Evolutionary conservation across 257 asterid species (phyloP).

Genomic region (Solanum medicagineum): DNA sequence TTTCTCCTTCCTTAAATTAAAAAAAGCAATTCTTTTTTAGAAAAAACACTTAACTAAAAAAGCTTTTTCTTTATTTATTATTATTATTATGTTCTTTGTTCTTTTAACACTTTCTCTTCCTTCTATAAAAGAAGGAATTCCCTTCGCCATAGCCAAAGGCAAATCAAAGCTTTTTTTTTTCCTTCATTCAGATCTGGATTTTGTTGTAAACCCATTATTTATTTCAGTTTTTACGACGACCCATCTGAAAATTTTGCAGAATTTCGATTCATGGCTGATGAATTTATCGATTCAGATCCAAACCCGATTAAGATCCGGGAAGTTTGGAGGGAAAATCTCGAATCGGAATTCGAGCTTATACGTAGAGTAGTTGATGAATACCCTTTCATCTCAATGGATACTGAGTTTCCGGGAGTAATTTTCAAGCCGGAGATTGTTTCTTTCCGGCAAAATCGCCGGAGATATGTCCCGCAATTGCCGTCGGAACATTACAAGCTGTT

Average conservation of each 20-base stretch:
- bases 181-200: not conserved
- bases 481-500: constrained; percentile 41
- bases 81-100: not conserved
- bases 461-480: constrained; percentile 17
- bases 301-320: constrained; percentile 26
- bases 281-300: not conserved
- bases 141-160: not conserved
- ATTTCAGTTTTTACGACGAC: not conserved
- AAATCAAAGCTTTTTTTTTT: not conserved
- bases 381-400: constrained; percentile 38
- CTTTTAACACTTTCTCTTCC: not conserved
- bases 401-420: constrained; percentile 63
- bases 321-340: constrained; percentile 34
- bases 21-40: not conserved
- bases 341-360: constrained; percentile 29
- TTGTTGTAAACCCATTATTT: not conserved
- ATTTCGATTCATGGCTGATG: not conserved
- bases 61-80: too few relatives aligned
- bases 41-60: not conserved
- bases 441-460: not conserved
- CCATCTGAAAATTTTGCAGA: not conserved
- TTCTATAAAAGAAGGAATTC: not conserved
- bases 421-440: constrained; percentile 17
- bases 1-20: not conserved
- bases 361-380: constrained; percentile 15